Evolutionary conservation across 2,329 filamentous ascomycete genomes (phyloP), one percentile per base, ranked within the genome.

Genomic region (Hymenoscyphus fructigenus): DNA sequence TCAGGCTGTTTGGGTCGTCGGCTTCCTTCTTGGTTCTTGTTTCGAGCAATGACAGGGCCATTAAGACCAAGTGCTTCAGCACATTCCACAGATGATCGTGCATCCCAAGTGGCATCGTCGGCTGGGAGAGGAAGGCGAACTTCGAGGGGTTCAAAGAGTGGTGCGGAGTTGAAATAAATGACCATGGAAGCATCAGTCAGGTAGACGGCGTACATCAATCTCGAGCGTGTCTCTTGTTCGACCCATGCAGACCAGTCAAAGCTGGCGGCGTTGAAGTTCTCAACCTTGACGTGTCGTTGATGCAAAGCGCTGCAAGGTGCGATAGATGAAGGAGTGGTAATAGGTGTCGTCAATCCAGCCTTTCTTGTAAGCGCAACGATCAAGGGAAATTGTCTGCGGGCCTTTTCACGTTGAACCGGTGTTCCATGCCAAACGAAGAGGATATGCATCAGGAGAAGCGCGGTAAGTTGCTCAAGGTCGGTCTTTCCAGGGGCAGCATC

Each of bases 61-160:
- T 84, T 80, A 1, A 92, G 76, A 4, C 89, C 88, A 3, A 92
- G 78, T 6, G 88, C 86, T 67, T 85, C 81, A 26, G 86, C 87
- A 73, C 89, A 92, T 44, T 87, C 84, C 17, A 82, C 76, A 5
- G 80, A 76, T 47, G 81, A 83, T 36, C 78, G 79, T 3, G 90
- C 89, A 70, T 92, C 89, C 89, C 90, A 92, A 2, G 87, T 86
- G 17, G 87, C 88, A 75, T 92, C 90, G 70, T 92, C 89, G 15
- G 85, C 84, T 9, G 90, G 90, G 5, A 93, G 78, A n/a, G 89
- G 88, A 44, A 92, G 76, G 34, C 82, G 81, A 60, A 92, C 81
- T 69, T 91, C 88, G 38, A 87, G 81, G 9, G 82, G 78, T 65
- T 91, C 85, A 53, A 92, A 85, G 56, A 85, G 81, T 15, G 88